Percentiles rank a stretch among this genome's conserved stretches.
phyloP scores from a whole-genome alignment of 2,329 filamentous ascomycete genomes.

The Talaromyces sp. region DNA sequence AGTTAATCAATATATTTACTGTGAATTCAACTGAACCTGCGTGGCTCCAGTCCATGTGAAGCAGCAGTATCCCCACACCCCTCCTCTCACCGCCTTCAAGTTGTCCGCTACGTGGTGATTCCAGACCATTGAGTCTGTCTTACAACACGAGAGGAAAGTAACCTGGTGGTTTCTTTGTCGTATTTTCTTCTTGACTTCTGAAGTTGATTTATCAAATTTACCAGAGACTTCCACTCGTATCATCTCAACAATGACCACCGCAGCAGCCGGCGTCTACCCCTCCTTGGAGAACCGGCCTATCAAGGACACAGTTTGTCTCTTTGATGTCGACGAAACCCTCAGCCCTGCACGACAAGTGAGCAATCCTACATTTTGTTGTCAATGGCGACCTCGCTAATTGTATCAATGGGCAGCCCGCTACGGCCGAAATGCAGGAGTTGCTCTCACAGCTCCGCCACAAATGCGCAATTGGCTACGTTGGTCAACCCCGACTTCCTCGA shows the following conservation, averaged over 20 bases:
- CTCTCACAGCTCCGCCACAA: conserved; percentile 78
- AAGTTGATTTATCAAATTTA: not conserved
- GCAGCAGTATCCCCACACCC: not conserved
- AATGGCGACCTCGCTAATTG: not conserved
- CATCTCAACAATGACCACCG: conserved; percentile 20
- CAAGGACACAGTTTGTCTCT: conserved; percentile 89
- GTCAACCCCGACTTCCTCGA: conserved; percentile 8
- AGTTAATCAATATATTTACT: not conserved
- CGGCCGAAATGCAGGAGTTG: conserved; percentile 75
- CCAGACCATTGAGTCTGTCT: not conserved
- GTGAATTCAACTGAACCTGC: not conserved
- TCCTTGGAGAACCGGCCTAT: conserved; percentile 77
- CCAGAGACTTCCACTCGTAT: not conserved
- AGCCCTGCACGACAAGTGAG: conserved; percentile 72
- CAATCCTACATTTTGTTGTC: conserved; percentile 11
- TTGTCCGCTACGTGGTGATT: not conserved
- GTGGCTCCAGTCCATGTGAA: not conserved
- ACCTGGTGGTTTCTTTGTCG: not conserved
- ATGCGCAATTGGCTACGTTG: conserved; percentile 75
- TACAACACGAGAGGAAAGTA: not conserved
- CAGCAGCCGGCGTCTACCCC: conserved; percentile 49
- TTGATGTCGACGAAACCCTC: conserved; percentile 93
- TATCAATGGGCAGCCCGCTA: conserved; percentile 50
- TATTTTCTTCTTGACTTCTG: not conserved
- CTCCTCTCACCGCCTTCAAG: conserved; percentile 9